Conservation (phyloP, 768 basidiomycete species). For the Leccinum subgranulosum region DNA sequence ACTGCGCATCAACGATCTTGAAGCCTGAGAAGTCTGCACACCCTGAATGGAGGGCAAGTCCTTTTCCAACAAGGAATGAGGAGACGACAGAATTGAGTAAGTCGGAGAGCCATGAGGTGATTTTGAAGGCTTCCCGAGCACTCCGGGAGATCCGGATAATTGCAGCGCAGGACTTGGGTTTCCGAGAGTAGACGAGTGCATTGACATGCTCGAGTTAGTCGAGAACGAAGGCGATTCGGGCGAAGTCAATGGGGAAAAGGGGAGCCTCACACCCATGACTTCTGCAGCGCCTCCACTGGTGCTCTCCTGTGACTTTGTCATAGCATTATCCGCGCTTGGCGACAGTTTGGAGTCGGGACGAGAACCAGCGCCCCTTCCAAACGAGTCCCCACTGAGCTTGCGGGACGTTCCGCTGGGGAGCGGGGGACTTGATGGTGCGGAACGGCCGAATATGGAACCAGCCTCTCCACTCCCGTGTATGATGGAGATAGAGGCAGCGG, state of each 20-base stretch:
- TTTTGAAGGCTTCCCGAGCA: constrained; percentile 14
- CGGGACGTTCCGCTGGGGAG: constrained; percentile 22
- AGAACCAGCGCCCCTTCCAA: constrained; percentile 26
- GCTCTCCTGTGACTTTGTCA: constrained; percentile 20
- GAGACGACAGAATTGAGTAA: constrained; percentile 37
- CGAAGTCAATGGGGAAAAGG: constrained; percentile 29
- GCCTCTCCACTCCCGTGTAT: constrained; percentile 20
- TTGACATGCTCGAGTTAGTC: constrained; percentile 25
- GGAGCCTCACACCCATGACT: constrained; percentile 30
- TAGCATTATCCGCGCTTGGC: constrained; percentile 22
- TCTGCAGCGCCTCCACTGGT: constrained; percentile 16
- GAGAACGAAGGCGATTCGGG: constrained; percentile 33
- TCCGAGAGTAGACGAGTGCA: constrained; percentile 16
- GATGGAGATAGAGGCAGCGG: constrained; percentile 17
- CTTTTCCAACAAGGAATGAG: constrained; percentile 31
- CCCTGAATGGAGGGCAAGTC: constrained; percentile 33
- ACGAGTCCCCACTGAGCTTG: constrained; percentile 37
- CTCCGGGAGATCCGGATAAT: constrained; percentile 14
- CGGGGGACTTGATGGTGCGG: constrained; percentile 27
- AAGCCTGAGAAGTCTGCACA: constrained; percentile 19
- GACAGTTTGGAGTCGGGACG: constrained; percentile 41
- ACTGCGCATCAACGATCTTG: constrained; percentile 15
- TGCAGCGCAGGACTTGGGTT: constrained; percentile 15
- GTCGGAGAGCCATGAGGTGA: constrained; percentile 25
- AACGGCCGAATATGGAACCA: constrained; percentile 12